Base-by-base conservation (phyloP, 2,329 filamentous ascomycete species). In the Coniochaeta sp. region DNA sequence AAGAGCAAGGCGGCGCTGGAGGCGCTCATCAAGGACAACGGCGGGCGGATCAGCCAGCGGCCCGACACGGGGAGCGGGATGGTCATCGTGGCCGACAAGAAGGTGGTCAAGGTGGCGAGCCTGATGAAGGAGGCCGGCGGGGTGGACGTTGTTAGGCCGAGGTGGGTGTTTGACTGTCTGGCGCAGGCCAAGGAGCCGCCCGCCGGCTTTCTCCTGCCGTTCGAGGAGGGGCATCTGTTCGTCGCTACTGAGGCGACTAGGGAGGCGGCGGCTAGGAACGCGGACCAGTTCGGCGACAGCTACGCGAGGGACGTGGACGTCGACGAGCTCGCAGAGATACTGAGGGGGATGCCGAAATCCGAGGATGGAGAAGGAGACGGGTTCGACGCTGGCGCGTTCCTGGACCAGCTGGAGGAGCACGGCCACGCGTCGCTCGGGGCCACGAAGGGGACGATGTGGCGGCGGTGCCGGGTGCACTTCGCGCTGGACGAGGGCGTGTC, bases 91-190 rank as follows among this genome's bases (percentile, higher is more conserved):
- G 91, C 89, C 0, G 93, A 97, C 65, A 89, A 91, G 71, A 89
- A 81, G 50, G 81, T 85, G 0, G 87, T 98, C 65, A 93, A 93
- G 68, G 92, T 93, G 1, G 90, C 90, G 1, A 92, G 90, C 10
- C 74, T 97, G 9, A 86, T 91, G 62, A 96, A 95, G 67, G 54
- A 36, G 30, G 80, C 78, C 6, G 88, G 86, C 3, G 78, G 83
- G 0, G 80, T 84, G 7, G 87, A 91, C 65, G 88, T 99, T 57
- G 80, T 98, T 60, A 85, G 85, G 24, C 89, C 93, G 0, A 81
- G 79, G 6, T 99, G 95, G 95, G 76, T 98, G 2, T 78, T 90
- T 30, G 92, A 98, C 71, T 95, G 91, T 67, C 79, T 96, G 36
- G 81, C 82, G 72, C 85, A 72, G 73, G 81, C 64, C 2, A 57